phyloP scores from a whole-genome alignment of 768 basidiomycete genomes.

The Coprinopsis sp. region DNA sequence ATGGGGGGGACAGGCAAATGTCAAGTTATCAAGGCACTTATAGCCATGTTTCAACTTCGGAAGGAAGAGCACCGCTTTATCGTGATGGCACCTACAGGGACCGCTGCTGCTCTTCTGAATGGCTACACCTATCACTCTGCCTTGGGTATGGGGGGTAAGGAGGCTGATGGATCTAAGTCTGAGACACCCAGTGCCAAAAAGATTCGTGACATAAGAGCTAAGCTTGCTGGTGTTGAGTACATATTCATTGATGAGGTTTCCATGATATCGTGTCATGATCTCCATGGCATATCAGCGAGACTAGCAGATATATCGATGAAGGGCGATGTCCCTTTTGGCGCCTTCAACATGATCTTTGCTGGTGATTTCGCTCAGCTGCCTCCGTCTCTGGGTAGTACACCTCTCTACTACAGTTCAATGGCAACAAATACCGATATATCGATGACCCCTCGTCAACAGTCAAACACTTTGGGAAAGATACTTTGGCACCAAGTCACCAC shows the following conservation, averaged over 20 bases:
- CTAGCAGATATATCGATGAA: slow-evolving; percentile 17
- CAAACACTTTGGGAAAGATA: slow-evolving; percentile 20
- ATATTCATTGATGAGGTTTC: slow-evolving; percentile 40
- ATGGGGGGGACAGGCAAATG: not conserved
- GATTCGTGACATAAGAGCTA: slow-evolving; percentile 1
- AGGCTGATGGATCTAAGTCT: not conserved
- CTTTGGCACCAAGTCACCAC: slow-evolving; percentile 32
- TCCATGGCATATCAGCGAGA: slow-evolving; percentile 23
- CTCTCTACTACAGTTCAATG: slow-evolving; percentile 20
- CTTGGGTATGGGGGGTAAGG: slow-evolving; percentile 10
- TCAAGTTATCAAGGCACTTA: slow-evolving; percentile 11
- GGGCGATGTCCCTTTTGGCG: slow-evolving; percentile 26
- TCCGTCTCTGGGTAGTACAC: slow-evolving; percentile 15
- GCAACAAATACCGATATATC: not conserved
- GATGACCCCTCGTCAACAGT: slow-evolving; percentile 11
- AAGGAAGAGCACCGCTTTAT: not conserved
- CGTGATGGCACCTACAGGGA: slow-evolving; percentile 16
- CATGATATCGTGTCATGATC: slow-evolving; percentile 30
- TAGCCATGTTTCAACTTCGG: slow-evolving; percentile 20
- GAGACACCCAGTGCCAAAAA: not conserved
- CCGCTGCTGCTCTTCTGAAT: slow-evolving; percentile 17
- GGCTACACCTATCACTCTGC: slow-evolving; percentile 25
- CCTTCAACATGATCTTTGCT: slow-evolving; percentile 33
- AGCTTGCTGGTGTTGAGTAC: slow-evolving; percentile 26
- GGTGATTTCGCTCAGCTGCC: slow-evolving; percentile 41